Conservation (phyloP, 1,284 basidiomycete genomes). For the Apiotrichum brassicae region DNA sequence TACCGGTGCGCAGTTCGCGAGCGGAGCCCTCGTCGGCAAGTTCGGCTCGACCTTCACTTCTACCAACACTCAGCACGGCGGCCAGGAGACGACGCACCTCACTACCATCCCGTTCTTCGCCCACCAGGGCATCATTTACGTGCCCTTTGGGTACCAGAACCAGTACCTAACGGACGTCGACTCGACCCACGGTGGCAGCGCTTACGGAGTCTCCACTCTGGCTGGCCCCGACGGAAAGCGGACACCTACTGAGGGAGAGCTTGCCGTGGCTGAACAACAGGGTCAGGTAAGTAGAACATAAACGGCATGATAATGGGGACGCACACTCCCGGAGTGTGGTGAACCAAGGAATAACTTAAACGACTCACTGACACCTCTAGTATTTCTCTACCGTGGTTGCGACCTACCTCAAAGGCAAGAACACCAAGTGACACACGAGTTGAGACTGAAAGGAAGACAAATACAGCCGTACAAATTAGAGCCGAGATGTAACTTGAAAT, state of each 20-base stretch:
- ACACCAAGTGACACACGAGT: no score
- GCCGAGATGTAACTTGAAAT: no score
- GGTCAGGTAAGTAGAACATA: constrained; percentile 48
- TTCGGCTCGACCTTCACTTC: constrained; percentile 49
- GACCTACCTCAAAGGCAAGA: no score
- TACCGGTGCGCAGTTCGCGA: constrained; percentile 66
- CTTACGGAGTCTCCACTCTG: constrained; percentile 61
- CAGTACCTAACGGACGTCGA: constrained; percentile 55
- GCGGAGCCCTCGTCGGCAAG: constrained; percentile 69
- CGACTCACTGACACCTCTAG: no score
- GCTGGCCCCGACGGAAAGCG: constrained; percentile 59
- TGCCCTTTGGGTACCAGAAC: constrained; percentile 68
- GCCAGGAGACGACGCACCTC: constrained; percentile 55
- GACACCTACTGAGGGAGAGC: constrained; percentile 57
- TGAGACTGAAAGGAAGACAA: no score
- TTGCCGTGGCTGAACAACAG: constrained; percentile 60
- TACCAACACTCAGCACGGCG: constrained; percentile 42
- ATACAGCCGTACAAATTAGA: no score
- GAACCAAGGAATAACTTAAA: no score
- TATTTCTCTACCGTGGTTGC: no score
- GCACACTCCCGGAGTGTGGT: no score
- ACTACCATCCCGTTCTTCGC: constrained; percentile 63
- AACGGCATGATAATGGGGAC: no score
- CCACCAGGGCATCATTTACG: constrained; percentile 59
- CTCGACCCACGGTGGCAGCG: constrained; percentile 62